Base-by-base conservation (phyloP, 169 alveolate genomes). In the Neospora caninum region DNA sequence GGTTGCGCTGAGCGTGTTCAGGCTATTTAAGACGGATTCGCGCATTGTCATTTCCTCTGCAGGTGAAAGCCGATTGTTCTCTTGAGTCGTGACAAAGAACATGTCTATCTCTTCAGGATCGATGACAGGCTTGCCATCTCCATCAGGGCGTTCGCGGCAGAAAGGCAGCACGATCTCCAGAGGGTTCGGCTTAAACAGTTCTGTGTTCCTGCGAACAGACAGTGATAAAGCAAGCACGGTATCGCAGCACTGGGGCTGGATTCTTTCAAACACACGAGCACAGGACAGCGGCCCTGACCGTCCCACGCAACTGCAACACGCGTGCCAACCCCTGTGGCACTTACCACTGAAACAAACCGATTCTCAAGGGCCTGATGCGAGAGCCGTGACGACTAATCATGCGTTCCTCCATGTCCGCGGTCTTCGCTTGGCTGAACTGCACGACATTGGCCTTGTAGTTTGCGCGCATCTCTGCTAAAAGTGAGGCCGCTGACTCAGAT, bases 41-140 rank as follows among this genome's bases (percentile, higher is more conserved):
- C 27, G 41, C 25, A 78, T 10, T 20, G 25, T 78, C 87, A 16
- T 6, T 45, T 78, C 87, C 42, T 78, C 87, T 34, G 41, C 45
- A 1, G 87, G 87, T 16, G 87, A 39, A 78, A 31, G 25, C 16
- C 87, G 87, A 4, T 78, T 78, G 87, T 78, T 78, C 87, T 78
- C 87, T 39, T 78, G 87, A 78, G 43, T 34, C 27, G 87, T 78
- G 53, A 78, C 87, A 39, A 78, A 27, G 34, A 78, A 78, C 7
- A 78, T 78, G 31, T 78, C 87, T 16, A 78, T 39, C 45, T 34
- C 27, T 16, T 78, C 87, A 0, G n/a, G 53, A 9, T 78, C 34
- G 53, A 78, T 39, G 41, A 16, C 45, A 20, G 87, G 87, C 34
- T 27, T 34, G 45, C 43, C 87, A 9, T 78, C 31, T 78, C n/a